Base-by-base conservation (phyloP, 2,329 filamentous ascomycete species). In the Teratosphaeria zuluensis region DNA sequence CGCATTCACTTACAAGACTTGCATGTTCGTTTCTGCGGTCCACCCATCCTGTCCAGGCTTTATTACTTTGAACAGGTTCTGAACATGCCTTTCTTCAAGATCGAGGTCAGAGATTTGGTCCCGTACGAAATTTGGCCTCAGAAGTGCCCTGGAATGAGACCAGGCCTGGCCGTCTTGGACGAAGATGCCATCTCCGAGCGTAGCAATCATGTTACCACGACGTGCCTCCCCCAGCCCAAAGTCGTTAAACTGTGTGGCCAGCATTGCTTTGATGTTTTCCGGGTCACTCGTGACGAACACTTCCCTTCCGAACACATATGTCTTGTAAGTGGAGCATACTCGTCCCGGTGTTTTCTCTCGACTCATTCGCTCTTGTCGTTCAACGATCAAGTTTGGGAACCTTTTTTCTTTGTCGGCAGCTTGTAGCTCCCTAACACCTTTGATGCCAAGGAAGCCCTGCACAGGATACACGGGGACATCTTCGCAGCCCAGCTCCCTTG, bases 21-120 rank as follows among this genome's bases (percentile, higher is more conserved):
- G 69, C n/a, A 72, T 65, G 55, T 72, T 63, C 28, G 38, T 46
- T 19, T 66, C 65, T 3, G 62, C 62, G 19, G 69, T 72, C 69
- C 69, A 72, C 51, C 68, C 67, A 53, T 65, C 65, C 28, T 30
- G 4, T 16, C 19, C 32, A 30, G 33, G 28, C 24, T 38, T 38
- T 57, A 73, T 61, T 38, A 69, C 68, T 31, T 64, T 60, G 33
- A 74, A 63, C 54, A 74, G 59, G 54, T 70, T 64, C 54, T 72
- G 67, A 6, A 75, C 64, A 56, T 75, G 73, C 9, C 61, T 58
- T 57, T 75, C 73, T 51, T 70, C 67, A 35, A 72, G 62, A 1
- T 70, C 69, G 3, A 75, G 65, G 58, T 75, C 72, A 3, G 62
- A 67, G 55, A 74, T 65, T 61, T 74, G 71, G n/a, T 74, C 70